phyloP scores from a whole-genome alignment of 176 grass and related monocot species.

The Cymbopogon citratus region DNA sequence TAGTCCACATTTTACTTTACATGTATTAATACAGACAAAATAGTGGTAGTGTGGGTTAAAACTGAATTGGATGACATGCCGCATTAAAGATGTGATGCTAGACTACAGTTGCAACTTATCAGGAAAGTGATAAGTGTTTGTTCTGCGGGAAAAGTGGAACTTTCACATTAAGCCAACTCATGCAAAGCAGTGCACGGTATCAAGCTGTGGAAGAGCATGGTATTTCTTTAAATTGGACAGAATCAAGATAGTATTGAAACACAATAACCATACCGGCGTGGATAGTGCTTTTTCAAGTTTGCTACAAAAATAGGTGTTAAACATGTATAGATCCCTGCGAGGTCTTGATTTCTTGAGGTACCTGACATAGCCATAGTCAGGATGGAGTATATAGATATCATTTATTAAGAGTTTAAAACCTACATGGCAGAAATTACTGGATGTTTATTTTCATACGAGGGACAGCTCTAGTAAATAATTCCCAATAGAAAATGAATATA shows the following conservation, averaged over 20 bases:
- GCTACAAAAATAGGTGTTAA: constrained; percentile 73
- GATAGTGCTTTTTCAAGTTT: constrained; percentile 61
- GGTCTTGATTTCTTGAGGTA: constrained; percentile 50
- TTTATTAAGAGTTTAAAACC: constrained; percentile 24
- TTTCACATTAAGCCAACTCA: constrained; percentile 15
- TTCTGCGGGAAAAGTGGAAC: background rate
- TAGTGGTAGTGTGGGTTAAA: background rate
- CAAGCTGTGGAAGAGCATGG: background rate
- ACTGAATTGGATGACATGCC: background rate
- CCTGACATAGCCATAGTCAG: constrained; percentile 41
- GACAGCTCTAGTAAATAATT: constrained; percentile 4
- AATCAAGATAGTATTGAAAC: background rate
- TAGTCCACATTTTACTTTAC: background rate
- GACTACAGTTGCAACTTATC: background rate
- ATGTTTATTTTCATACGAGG: constrained; percentile 10
- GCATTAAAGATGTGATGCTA: background rate
- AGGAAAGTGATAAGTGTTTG: background rate
- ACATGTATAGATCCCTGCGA: constrained; percentile 43
- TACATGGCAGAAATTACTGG: background rate
- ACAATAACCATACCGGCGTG: constrained; percentile 28
- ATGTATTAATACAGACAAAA: background rate
- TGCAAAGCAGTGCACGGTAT: background rate
- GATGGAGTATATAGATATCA: background rate
- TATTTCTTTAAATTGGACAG: background rate
- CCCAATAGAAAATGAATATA: background rate